phyloP scores from a whole-genome alignment of 2,329 filamentous ascomycete genomes.

The Trichoderma cornu-damae region DNA sequence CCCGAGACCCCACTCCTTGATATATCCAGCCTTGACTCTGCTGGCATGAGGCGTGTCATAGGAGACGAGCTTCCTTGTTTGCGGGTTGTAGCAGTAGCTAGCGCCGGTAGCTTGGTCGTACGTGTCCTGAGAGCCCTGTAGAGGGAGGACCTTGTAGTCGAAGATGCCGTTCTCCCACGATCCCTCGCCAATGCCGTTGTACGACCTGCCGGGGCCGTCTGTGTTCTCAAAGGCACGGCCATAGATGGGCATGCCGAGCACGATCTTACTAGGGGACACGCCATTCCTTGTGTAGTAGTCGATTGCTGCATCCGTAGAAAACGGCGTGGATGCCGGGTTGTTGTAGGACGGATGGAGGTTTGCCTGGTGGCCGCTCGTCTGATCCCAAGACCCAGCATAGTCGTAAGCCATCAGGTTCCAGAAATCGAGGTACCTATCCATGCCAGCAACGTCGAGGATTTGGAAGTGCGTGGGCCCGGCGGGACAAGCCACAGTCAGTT shows the following conservation, averaged over 20 bases:
- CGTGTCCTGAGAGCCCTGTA: conserved; percentile 57
- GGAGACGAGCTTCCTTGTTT: conserved; percentile 62
- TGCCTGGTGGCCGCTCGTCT: conserved; percentile 66
- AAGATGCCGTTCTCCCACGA: conserved; percentile 81
- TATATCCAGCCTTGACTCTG: conserved; percentile 64
- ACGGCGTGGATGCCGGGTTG: conserved; percentile 66
- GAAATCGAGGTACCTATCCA: conserved; percentile 65
- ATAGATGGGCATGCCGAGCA: conserved; percentile 89
- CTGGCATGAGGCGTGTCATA: conserved; percentile 72
- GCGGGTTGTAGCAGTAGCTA: conserved; percentile 70
- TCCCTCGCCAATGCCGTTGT: conserved; percentile 67
- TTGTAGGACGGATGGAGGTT: conserved; percentile 62
- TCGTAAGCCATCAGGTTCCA: conserved; percentile 89
- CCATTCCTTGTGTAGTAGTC: conserved; percentile 62
- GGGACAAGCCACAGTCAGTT: conserved; percentile 60
- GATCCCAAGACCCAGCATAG: conserved; percentile 78
- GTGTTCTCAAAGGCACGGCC: conserved; percentile 80
- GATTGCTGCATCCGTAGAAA: conserved; percentile 67
- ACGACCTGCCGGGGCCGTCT: conserved; percentile 64
- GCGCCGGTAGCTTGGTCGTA: conserved; percentile 61
- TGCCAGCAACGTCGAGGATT: conserved; percentile 56
- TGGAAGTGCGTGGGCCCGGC: conserved; percentile 59
- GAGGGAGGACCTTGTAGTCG: conserved; percentile 83
- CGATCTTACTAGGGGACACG: conserved; percentile 66
- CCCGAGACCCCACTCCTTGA: conserved; percentile 62